phyloP scores from a whole-genome alignment of 108 stramenopile species.

The Cyclotella atomus region DNA sequence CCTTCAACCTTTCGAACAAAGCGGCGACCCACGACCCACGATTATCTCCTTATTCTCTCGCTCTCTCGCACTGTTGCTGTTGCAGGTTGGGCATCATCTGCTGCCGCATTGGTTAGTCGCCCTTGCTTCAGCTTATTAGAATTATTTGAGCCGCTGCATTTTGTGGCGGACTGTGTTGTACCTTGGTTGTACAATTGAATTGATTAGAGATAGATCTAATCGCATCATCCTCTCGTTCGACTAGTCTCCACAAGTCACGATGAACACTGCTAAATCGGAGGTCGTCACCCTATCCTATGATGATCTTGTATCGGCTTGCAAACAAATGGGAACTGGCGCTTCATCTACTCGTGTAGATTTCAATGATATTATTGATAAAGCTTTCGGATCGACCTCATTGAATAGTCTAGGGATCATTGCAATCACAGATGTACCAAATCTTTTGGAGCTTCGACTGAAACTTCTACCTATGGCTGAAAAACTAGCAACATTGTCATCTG shows the following conservation, averaged over 20 bases:
- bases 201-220: too few species aligned
- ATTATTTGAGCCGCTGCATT: too few species aligned
- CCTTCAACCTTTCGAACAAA: too few species aligned
- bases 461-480: conserved; percentile 67
- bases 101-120: too few species aligned
- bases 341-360: background rate
- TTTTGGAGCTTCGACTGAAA: conserved; percentile 34
- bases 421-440: conserved; percentile 60
- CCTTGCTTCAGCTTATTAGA: too few species aligned
- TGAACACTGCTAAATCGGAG: background rate
- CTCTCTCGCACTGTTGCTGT: too few species aligned
- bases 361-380: conserved; percentile 42
- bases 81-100: too few species aligned
- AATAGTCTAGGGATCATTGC: conserved; percentile 73
- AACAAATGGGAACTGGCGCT: background rate
- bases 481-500: conserved; percentile 63
- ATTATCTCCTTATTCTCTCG: too few species aligned
- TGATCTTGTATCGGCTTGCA: conserved; percentile 48
- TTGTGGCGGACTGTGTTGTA: too few species aligned
- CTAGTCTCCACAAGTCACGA: background rate
- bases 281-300: conserved; percentile 51
- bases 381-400: conserved; percentile 53
- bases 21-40: too few species aligned
- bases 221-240: too few species aligned
- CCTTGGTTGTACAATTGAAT: too few species aligned